These are phyloP conservation scores for Pseudogymnoascus sp. DNA, from an alignment of 2,329 filamentous ascomycete genomes.

Conservation along the genomic window DNA sequence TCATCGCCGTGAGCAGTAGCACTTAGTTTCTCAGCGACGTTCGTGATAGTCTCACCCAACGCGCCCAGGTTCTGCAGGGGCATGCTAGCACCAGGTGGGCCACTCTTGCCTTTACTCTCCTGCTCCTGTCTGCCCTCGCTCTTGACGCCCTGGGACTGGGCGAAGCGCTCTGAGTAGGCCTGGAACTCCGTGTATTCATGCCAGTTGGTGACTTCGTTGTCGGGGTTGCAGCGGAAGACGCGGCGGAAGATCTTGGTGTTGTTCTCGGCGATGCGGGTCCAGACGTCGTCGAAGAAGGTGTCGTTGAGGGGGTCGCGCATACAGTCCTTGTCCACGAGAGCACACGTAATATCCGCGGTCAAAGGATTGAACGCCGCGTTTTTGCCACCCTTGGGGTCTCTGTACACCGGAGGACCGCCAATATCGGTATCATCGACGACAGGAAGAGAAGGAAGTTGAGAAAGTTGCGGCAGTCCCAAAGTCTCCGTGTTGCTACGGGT, in stretches of 20 bases:
- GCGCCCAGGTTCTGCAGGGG: slow-evolving; percentile 10
- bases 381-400: slow-evolving; percentile 38
- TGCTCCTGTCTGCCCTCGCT: slow-evolving; percentile 25
- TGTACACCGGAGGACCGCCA: slow-evolving; percentile 58
- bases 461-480: slow-evolving; percentile 57
- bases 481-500: slow-evolving; percentile 40
- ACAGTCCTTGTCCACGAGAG: slow-evolving; percentile 76
- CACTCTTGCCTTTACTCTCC: slow-evolving; percentile 24
- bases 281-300: slow-evolving; percentile 77
- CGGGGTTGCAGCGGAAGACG: slow-evolving; percentile 95
- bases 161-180: slow-evolving; percentile 69
- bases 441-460: slow-evolving; percentile 63
- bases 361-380: slow-evolving; percentile 42
- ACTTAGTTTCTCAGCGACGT: slow-evolving; percentile 21
- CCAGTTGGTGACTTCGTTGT: slow-evolving; percentile 90
- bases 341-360: slow-evolving; percentile 57
- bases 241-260: slow-evolving; percentile 91
- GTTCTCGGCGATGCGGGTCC: slow-evolving; percentile 80
- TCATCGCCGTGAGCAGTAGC: slow-evolving; percentile 9
- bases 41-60: slow-evolving; percentile 16
- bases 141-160: slow-evolving; percentile 30
- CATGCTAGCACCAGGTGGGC: slow-evolving; percentile 22
- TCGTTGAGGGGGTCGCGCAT: slow-evolving; percentile 85
- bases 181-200: slow-evolving; percentile 58
- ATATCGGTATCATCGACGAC: slow-evolving; percentile 72